phyloP scores from a whole-genome alignment of 2,329 filamentous ascomycete species.

The Aspergillus udagawae region DNA sequence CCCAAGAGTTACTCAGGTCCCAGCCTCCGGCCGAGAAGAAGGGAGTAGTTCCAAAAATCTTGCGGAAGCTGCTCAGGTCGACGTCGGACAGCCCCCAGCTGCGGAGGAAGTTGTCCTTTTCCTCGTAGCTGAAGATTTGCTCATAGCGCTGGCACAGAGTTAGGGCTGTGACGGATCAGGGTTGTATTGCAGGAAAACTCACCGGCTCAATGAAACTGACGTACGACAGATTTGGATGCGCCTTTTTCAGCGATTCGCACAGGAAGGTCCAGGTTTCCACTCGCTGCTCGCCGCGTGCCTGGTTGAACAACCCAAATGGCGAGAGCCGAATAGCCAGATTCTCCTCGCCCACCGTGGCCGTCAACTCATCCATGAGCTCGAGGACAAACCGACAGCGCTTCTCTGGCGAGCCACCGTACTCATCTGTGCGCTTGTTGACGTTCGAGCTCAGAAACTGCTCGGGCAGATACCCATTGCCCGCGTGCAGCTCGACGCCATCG shows the following conservation, averaged over 20 bases:
- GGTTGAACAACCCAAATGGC: slow-evolving; percentile 52
- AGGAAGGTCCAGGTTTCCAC: slow-evolving; percentile 52
- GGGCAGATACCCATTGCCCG: slow-evolving; percentile 49
- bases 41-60: slow-evolving; percentile 51
- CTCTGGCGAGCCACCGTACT: slow-evolving; percentile 49
- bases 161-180: background rate
- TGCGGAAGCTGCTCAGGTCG: slow-evolving; percentile 46
- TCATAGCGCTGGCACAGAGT: slow-evolving; percentile 41
- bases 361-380: slow-evolving; percentile 49
- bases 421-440: slow-evolving; percentile 48
- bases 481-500: slow-evolving; percentile 51
- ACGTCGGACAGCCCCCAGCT: slow-evolving; percentile 47
- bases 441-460: slow-evolving; percentile 52
- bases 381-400: slow-evolving; percentile 55
- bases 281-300: slow-evolving; percentile 48
- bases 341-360: slow-evolving; percentile 43
- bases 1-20: slow-evolving; percentile 49
- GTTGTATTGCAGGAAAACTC: slow-evolving; percentile 2
- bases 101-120: slow-evolving; percentile 48
- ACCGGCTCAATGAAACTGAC: slow-evolving; percentile 54
- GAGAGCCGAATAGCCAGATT: slow-evolving; percentile 46
- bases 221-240: slow-evolving; percentile 46
- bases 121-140: slow-evolving; percentile 47
- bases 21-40: slow-evolving; percentile 57
- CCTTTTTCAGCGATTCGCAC: slow-evolving; percentile 46